A percentile compares a stretch with the other conserved stretches of the same genome.
These are phyloP conservation scores for Parascedosporium putredinis DNA, from an alignment of 2,329 filamentous ascomycete species.

Conservation along the genomic window DNA sequence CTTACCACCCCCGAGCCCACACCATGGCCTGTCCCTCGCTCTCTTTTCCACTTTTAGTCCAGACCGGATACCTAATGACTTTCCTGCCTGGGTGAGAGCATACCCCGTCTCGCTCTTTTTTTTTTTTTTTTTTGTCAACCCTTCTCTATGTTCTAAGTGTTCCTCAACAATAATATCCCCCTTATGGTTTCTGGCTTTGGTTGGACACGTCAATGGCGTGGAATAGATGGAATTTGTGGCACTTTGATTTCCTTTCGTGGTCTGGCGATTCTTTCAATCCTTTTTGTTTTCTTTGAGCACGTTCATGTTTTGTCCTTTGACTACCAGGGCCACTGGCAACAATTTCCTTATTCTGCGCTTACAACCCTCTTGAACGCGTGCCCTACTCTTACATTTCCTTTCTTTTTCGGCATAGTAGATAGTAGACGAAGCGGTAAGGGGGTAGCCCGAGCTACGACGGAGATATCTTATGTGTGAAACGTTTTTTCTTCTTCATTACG, in stretches of 20 bases:
- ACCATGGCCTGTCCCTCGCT: not conserved
- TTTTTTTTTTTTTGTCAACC: no score
- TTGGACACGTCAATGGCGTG: not conserved
- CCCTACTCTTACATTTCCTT: constrained; percentile 3
- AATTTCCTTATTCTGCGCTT: not conserved
- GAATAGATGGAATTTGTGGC: not conserved
- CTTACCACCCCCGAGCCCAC: not conserved
- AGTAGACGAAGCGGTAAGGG: not conserved
- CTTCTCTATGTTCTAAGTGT: not conserved
- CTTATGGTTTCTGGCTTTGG: not conserved
- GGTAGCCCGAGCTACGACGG: constrained; percentile 1
- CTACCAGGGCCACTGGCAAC: not conserved
- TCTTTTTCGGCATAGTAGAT: constrained; percentile 1
- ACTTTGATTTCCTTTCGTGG: not conserved
- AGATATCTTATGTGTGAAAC: not conserved
- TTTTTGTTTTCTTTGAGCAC: not conserved
- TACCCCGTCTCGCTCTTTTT: not conserved
- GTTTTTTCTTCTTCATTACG: not conserved
- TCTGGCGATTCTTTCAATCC: not conserved
- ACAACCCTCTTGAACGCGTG: not conserved
- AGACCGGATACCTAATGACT: not conserved
- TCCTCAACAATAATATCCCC: not conserved
- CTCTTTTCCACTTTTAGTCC: not conserved
- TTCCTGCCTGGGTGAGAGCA: not conserved
- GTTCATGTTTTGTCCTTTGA: not conserved